These are phyloP conservation scores for Meira miltonrushii DNA, from an alignment of 1,284 basidiomycete species.

Conservation along the genomic window DNA sequence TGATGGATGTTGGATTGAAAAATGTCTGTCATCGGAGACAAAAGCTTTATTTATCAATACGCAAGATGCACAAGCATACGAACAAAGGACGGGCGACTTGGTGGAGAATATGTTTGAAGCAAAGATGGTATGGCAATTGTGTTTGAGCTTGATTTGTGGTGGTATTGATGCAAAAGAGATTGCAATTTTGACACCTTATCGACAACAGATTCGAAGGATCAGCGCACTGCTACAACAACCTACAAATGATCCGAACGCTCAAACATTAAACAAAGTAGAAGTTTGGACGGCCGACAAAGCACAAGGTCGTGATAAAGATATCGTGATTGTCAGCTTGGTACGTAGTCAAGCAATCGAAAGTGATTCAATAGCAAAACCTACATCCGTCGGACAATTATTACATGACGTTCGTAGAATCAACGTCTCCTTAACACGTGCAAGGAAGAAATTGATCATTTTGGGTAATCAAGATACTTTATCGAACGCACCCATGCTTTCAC, in stretches of 20 bases:
- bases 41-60: constrained; percentile 92
- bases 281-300: constrained; percentile 88
- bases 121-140: constrained; percentile 59
- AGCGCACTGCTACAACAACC: constrained; percentile 63
- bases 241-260: constrained; percentile 27
- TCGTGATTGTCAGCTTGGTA: constrained; percentile 44
- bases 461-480: constrained; percentile 30
- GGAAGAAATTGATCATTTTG: constrained; percentile 58
- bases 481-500: constrained; percentile 13
- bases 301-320: constrained; percentile 74
- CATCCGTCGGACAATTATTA: constrained; percentile 32
- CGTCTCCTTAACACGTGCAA: constrained; percentile 41
- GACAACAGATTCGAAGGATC: constrained; percentile 77
- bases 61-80: constrained; percentile 62
- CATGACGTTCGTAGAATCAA: constrained; percentile 41
- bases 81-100: constrained; percentile 76
- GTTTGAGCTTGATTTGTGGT: constrained; percentile 62
- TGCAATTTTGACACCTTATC: constrained; percentile 83
- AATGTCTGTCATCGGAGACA: constrained; percentile 54
- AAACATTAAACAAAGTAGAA: constrained; percentile 60
- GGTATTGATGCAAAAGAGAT: constrained; percentile 70
- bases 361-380: not conserved
- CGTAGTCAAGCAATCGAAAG: constrained; percentile 13
- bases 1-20: constrained; percentile 2
- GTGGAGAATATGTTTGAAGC: constrained; percentile 84